phyloP scores from a whole-genome alignment of 2,329 filamentous ascomycete species.

The Colletotrichum sp. region DNA sequence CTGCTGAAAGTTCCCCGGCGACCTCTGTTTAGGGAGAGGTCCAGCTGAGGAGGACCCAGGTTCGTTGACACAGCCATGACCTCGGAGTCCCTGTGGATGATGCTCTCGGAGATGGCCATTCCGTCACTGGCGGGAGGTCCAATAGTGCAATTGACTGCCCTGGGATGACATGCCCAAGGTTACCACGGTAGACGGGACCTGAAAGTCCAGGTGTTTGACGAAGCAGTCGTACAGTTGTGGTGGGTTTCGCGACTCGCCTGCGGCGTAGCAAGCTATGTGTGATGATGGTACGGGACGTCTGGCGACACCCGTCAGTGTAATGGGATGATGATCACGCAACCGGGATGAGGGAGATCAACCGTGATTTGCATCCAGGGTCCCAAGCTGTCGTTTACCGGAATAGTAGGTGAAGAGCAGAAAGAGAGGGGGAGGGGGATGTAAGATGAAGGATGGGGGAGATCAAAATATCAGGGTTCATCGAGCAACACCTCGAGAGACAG shows the following conservation, averaged over 20 bases:
- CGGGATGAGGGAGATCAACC: background rate
- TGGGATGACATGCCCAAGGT: constrained; percentile 1
- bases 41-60: constrained; percentile 16
- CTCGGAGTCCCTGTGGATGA: background rate
- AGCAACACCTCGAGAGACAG: background rate
- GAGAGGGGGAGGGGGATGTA: background rate
- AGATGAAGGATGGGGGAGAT: background rate
- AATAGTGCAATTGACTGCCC: background rate
- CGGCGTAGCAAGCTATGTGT: background rate
- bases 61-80: constrained; percentile 19
- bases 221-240: background rate
- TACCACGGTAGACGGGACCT: background rate
- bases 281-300: background rate
- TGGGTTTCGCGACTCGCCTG: background rate
- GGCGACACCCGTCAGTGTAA: background rate
- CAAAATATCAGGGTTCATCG: constrained; percentile 2
- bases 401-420: background rate
- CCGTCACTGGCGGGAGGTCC: background rate
- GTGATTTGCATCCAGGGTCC: background rate
- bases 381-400: background rate
- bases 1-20: constrained; percentile 18
- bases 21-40: constrained; percentile 3
- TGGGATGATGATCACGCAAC: background rate
- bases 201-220: background rate
- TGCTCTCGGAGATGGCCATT: constrained; percentile 3